These are phyloP conservation scores for Aspergillus cavernicola DNA, from an alignment of 495 filamentous ascomycete species.

Conservation along the genomic window DNA sequence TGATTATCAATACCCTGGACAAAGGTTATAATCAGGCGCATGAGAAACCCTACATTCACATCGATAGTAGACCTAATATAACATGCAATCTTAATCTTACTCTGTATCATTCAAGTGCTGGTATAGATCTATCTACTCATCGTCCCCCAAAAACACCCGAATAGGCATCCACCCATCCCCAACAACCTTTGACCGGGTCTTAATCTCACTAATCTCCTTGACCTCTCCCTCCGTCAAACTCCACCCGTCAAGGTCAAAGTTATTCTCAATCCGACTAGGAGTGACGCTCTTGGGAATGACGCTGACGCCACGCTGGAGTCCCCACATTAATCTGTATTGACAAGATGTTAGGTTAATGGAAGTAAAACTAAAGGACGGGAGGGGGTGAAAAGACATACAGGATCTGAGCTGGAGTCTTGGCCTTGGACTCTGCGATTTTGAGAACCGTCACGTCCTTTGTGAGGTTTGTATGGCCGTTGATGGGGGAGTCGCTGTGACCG, in stretches of 20 bases:
- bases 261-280: conserved; percentile 3
- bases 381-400: neutral
- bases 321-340: neutral
- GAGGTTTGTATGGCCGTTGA: conserved; percentile 4
- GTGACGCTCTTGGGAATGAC: conserved; percentile 3
- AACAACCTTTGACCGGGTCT: conserved; percentile 5
- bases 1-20: too few species aligned
- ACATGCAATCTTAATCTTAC: too few species aligned
- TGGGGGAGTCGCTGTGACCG: neutral
- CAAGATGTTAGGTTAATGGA: neutral
- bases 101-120: too few species aligned
- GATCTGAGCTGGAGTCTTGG: conserved; percentile 3
- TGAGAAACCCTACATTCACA: too few species aligned
- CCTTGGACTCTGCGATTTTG: neutral
- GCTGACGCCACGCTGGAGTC: conserved; percentile 1
- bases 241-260: conserved; percentile 5
- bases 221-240: neutral
- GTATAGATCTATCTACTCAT: conserved; percentile 1
- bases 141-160: neutral
- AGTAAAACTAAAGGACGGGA: too few species aligned
- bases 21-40: too few species aligned
- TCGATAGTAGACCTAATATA: too few species aligned
- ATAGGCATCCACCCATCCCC: conserved; percentile 8
- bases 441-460: neutral
- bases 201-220: neutral